A percentile compares a stretch with the other conserved stretches of the same genome.
phyloP scores from a whole-genome alignment of 331 rosid genomes.

The Quercus phellos region DNA sequence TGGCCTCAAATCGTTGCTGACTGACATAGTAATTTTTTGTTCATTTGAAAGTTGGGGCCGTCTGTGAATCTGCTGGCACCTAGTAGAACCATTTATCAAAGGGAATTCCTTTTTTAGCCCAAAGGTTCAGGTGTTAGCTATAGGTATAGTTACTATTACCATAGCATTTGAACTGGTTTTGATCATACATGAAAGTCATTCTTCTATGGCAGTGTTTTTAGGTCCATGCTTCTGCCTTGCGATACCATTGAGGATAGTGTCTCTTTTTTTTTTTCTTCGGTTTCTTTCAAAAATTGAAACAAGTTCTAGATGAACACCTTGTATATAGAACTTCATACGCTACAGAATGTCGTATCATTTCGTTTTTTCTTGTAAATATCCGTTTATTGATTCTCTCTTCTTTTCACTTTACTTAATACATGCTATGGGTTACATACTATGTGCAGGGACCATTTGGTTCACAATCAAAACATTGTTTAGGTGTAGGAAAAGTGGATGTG shows the following conservation, averaged over 20 bases:
- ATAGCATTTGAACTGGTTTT: not conserved
- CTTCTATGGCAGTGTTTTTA: not conserved
- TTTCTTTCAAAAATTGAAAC: not conserved
- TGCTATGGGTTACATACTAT: too few relatives aligned
- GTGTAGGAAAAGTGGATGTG: too few relatives aligned
- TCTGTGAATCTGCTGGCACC: slow-evolving; percentile 2
- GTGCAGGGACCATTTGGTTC: too few relatives aligned
- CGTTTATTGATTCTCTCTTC: not conserved
- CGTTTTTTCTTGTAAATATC: not conserved
- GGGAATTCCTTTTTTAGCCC: not conserved
- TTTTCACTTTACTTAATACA: too few relatives aligned
- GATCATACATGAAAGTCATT: not conserved
- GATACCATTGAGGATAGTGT: not conserved
- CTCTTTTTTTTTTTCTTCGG: not conserved
- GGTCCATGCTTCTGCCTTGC: not conserved
- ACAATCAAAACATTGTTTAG: too few relatives aligned
- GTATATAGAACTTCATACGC: not conserved
- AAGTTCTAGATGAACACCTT: not conserved
- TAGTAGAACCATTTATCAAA: not conserved
- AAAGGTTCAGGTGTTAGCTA: not conserved
- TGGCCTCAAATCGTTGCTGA: not conserved
- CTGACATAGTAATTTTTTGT: not conserved
- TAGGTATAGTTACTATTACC: not conserved
- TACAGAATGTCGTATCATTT: not conserved
- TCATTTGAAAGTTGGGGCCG: slow-evolving; percentile 3